Evolutionary conservation across 495 filamentous ascomycete genomes (phyloP), one percentile per base, ranked within the genome.

Genomic region (Daldinia decipiens): DNA sequence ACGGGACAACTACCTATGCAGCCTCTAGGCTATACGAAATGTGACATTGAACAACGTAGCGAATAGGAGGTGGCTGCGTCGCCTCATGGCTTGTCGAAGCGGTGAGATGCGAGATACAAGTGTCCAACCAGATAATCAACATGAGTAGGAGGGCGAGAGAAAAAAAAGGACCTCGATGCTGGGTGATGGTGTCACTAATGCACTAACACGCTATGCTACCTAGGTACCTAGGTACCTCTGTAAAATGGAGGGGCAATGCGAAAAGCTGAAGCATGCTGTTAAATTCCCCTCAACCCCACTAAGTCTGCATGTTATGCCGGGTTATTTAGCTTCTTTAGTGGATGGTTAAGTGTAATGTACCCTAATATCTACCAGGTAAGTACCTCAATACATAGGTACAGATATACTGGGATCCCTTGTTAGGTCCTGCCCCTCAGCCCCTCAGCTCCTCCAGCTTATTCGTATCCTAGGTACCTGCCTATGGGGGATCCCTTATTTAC

Each of bases 21-120:
- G n/a, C 36, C 31, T 61, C 27, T 47, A 43, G 36, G 63, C 38
- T 69, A 47, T 59, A 68, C 60, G 60, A 65, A 65, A 55, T 61
- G 8, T 43, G 34, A 36, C 26, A 26, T 64, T 64, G 45, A 56
- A 13, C 51, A 27, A 62, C 12, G 8, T 55, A 60, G 17, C 69
- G 60, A 72, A 72, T 72, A 57, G 40, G 70, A 68, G 21, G 38
- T 53, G 53, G 56, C 32, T 56, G 50, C 61, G 39, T 56, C 56
- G 34, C 59, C 64, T 36, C 70, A 72, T 72, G 70, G 45, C 51
- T 58, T 34, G 13, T 65, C 19, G 59, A 68, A 67, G 70, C 65
- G 70, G 70, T 72, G 70, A 72, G 70, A 53, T 47, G 64, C 9
- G 27, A 71, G 36, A 65, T 70, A 39, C 68, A 62, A 47, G 40